Base-by-base conservation (phyloP, 78 protist species). In the Corallochytrium limacisporum region DNA sequence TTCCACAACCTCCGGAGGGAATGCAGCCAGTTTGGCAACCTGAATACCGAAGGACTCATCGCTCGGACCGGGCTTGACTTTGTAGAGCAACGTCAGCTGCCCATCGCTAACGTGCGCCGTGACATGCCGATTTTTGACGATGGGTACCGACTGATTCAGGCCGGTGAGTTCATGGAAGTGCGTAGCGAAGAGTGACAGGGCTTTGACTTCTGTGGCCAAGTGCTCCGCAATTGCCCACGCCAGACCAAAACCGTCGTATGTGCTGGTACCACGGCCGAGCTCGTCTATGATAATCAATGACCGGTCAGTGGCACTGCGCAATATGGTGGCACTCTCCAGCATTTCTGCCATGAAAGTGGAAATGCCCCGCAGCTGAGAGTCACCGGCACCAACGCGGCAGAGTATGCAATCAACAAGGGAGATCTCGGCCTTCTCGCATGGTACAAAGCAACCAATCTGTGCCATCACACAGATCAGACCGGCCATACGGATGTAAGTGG, bases 271-370 rank as follows among this genome's bases (percentile, higher is more conserved):
- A 3, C 99, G 42, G 0, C 99, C 99, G 1, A 97, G 87, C 74
- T 97, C 99, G 74, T 97, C 99, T 29, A 97, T 78, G 59, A 97
- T 84, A 15, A 95, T 61, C 3, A 96, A 72, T 4, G 95, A 80
- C 35, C 69, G 38, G 7, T 28, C 13, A 2, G 93, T 89, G 3
- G 97, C 96, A 26, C 79, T 16, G 62, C 43, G 36, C 0, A 95
- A 55, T 29, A 95, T 93, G 33, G 87, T 16, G 26, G 97, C 82
- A 0, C 95, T 88, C 51, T 95, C 98, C 46, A 92, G 78, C 99
- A 97, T 97, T 78, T 97, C 99, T 12, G 96, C 93, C 97, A 93
- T 91, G 75, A 97, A 95, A 13, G 99, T 95, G 3, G 91, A 82
- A 22, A 95, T 74, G 38, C 98, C 95, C 46, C 84, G 68, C 26